phyloP scores from a whole-genome alignment of 2,329 filamentous ascomycete genomes.

The Tolypocladium tundrense region DNA sequence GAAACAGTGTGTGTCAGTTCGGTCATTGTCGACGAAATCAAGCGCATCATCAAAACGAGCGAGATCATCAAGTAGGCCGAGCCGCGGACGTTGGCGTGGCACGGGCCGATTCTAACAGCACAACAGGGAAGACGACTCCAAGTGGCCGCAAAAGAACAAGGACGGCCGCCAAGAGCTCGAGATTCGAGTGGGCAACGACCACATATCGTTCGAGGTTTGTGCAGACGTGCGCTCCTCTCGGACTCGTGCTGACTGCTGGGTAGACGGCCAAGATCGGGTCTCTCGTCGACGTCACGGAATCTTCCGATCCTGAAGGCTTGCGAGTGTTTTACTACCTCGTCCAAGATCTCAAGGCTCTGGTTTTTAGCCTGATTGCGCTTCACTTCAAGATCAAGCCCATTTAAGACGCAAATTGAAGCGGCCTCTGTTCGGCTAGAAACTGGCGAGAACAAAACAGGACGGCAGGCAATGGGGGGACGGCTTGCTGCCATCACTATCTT shows the following conservation, averaged over 20 bases:
- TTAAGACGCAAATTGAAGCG: constrained; percentile 28
- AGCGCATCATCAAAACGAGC: constrained; percentile 91
- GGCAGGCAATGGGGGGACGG: too few relatives aligned
- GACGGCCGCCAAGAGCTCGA: constrained; percentile 95
- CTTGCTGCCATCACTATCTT: background rate
- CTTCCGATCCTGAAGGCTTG: constrained; percentile 87
- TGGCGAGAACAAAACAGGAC: background rate
- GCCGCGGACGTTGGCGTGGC: background rate
- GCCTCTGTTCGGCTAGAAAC: constrained; percentile 4
- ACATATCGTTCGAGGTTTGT: constrained; percentile 91
- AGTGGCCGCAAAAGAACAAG: constrained; percentile 99
- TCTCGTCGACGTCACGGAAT: constrained; percentile 91
- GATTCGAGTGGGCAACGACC: constrained; percentile 85
- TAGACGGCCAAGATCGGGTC: constrained; percentile 98
- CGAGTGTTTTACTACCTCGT: constrained; percentile 98
- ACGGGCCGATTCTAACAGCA: background rate
- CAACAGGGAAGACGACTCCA: constrained; percentile 84
- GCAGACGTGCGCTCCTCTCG: background rate
- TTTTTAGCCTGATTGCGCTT: constrained; percentile 90
- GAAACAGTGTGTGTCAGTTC: constrained; percentile 86
- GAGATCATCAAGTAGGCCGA: constrained; percentile 82
- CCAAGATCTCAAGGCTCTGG: constrained; percentile 90
- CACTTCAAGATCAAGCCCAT: constrained; percentile 95
- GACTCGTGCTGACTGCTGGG: background rate
- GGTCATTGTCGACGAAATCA: constrained; percentile 84